phyloP scores from a whole-genome alignment of 202 grass and related monocot species.

The Saccharum hybrid region DNA sequence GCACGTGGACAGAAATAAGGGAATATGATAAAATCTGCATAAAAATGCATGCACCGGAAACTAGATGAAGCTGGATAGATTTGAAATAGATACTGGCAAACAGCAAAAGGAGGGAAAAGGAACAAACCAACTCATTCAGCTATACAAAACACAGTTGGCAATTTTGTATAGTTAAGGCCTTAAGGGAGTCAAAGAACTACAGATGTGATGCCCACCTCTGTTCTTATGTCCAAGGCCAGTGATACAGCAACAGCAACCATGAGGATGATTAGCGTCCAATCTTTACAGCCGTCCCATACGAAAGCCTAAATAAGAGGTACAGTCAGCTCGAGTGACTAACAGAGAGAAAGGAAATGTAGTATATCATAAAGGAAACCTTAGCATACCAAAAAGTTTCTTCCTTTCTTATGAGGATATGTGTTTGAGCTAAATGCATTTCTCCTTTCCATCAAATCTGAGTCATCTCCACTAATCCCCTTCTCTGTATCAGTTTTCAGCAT shows the following conservation, averaged over 20 bases:
- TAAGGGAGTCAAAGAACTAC: slow-evolving; percentile 8
- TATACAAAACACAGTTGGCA: slow-evolving; percentile 4
- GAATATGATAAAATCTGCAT: slow-evolving; percentile 18
- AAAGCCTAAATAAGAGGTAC: slow-evolving; percentile 63
- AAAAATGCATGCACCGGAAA: neutral
- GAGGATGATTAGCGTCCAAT: slow-evolving; percentile 87
- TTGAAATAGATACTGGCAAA: neutral
- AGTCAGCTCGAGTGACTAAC: slow-evolving; percentile 19
- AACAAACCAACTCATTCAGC: neutral
- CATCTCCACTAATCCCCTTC: slow-evolving; percentile 64
- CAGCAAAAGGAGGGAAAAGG: no score
- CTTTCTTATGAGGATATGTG: slow-evolving; percentile 93
- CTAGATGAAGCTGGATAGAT: neutral
- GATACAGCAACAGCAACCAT: slow-evolving; percentile 91
- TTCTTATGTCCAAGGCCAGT: slow-evolving; percentile 86
- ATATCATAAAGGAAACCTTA: slow-evolving; percentile 24
- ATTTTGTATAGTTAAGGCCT: neutral
- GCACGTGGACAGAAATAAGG: slow-evolving; percentile 14
- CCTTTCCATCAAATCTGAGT: slow-evolving; percentile 64
- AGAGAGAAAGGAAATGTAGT: neutral
- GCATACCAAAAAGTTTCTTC: slow-evolving; percentile 75
- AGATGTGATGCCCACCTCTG: slow-evolving; percentile 64
- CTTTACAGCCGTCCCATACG: slow-evolving; percentile 92
- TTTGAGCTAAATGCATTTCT: slow-evolving; percentile 71
- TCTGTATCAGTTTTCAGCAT: slow-evolving; percentile 77